A percentile compares a stretch with the other conserved stretches of the same genome.
phyloP scores from a whole-genome alignment of 805 yeast genomes.

The Kuraishia capsulata region DNA sequence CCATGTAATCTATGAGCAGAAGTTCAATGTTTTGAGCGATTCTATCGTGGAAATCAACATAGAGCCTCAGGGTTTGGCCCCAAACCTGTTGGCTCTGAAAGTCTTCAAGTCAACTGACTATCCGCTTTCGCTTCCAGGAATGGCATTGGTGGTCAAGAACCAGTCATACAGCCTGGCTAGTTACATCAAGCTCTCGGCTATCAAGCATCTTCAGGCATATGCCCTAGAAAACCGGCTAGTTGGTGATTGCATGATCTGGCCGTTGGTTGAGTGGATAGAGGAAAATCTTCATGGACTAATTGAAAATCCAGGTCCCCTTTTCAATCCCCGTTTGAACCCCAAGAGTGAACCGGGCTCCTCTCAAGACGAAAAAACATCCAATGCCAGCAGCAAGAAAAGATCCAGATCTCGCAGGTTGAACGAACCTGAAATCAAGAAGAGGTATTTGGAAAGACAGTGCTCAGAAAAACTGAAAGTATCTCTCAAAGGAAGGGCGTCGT shows the following conservation, averaged over 20 bases:
- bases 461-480: constrained; percentile 25
- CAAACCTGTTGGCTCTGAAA: constrained; percentile 19
- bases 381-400: constrained; percentile 9
- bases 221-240: constrained; percentile 32
- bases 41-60: constrained; percentile 24
- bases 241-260: constrained; percentile 65
- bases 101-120: constrained; percentile 43
- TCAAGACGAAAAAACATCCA: constrained; percentile 4
- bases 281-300: constrained; percentile 48
- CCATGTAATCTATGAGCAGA: constrained; percentile 46
- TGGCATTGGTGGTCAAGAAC: constrained; percentile 39
- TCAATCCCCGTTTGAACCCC: constrained; percentile 18
- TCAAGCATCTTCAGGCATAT: constrained; percentile 35
- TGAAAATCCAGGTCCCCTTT: constrained; percentile 68
- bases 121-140: constrained; percentile 64
- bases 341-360: constrained; percentile 6
- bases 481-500: constrained; percentile 33
- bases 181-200: constrained; percentile 55
- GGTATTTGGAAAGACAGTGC: constrained; percentile 23
- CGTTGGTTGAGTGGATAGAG: constrained; percentile 73
- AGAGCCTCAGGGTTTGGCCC: constrained; percentile 19
- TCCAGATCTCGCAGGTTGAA: not conserved
- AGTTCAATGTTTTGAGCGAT: constrained; percentile 21
- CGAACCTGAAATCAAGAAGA: constrained; percentile 16
- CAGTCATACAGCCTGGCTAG: constrained; percentile 49